Base-by-base conservation (phyloP, 345 rosid genomes). In the Stellera chamaejasme region DNA sequence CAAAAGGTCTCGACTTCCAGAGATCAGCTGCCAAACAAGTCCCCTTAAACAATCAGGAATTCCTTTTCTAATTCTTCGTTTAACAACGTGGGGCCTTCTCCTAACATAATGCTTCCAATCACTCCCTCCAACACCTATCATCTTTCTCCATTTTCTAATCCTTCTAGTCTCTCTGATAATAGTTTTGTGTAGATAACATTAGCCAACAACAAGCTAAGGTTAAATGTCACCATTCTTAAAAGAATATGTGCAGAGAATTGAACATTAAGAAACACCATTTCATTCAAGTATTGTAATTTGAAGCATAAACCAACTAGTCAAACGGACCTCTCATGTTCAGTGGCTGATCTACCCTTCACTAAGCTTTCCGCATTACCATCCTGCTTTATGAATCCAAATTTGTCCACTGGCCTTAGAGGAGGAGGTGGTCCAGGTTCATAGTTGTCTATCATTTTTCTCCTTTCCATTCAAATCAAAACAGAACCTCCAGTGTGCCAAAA, bases 11-110 rank as follows among this genome's bases (percentile, higher is more conserved):
- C 94, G 74, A 50, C 99, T 93, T 59, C 97, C 97, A 6, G 97
- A 84, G 46, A 93, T 84, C 74, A 89, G 68, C 71, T 93, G 99
- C 99, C 99, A 93, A 65, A 93, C 97, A 14, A 93, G 94, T 50
- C 99, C 99, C 69, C 97, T 89, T 74, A 93, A 78, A 67, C 99
- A 93, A 68, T 92, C 98, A 54, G 96, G 97, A 63, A 92, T 86
- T 57, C 97, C 97, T 75, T 92, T 92, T 67, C 95, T 70, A 54
- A 86, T 75, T 0, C 97, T 85, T 66, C 97, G 82, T 74, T 82
- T 81, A 48, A 92, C 93, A 8, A 92, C 98, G 55, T 84, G 85
- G 69, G 95, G 89, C 71, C 84, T 92, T 66, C 87, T 81, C 72
- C 86, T 67, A 49, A 70, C 82, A 77, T 86, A 92, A 69, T 81